These are phyloP conservation scores for Hypholoma sublateritium DNA, from an alignment of 768 basidiomycete genomes.

Conservation along the genomic window DNA sequence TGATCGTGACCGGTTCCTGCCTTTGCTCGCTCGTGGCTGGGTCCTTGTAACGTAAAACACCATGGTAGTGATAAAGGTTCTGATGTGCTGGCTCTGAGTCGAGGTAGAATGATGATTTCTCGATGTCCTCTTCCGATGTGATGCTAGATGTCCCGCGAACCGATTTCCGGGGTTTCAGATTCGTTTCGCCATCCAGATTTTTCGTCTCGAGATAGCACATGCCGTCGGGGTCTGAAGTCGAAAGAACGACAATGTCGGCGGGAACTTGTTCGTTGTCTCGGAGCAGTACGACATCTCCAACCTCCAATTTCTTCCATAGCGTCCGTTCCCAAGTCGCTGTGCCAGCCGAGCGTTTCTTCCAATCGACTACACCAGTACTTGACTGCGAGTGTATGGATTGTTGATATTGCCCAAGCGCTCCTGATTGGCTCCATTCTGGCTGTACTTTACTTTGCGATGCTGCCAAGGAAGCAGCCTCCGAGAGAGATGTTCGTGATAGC, in stretches of 20 bases:
- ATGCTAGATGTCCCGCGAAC: conserved; percentile 76
- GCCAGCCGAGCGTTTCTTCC: conserved; percentile 63
- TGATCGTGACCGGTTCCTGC: conserved; percentile 79
- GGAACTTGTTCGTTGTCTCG: conserved; percentile 96
- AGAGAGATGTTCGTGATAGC: conserved; percentile 34
- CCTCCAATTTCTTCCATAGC: conserved; percentile 97
- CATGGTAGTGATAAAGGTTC: conserved; percentile 90
- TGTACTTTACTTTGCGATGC: conserved; percentile 27
- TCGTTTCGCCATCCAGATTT: conserved; percentile 97
- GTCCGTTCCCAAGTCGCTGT: conserved; percentile 91
- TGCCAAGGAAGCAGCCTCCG: conserved; percentile 27
- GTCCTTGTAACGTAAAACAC: conserved; percentile 75
- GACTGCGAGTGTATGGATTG: conserved; percentile 57
- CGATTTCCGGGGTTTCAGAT: conserved; percentile 84
- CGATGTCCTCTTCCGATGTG: conserved; percentile 84
- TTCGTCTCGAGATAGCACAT: conserved; percentile 97
- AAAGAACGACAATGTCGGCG: conserved; percentile 90
- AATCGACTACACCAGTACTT: conserved; percentile 79
- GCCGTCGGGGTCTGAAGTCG: conserved; percentile 89
- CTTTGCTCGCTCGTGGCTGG: conserved; percentile 47
- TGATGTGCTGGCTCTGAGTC: conserved; percentile 94
- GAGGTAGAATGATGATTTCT: conserved; percentile 81
- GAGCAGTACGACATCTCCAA: conserved; percentile 91
- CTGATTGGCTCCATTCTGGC: conserved; percentile 36
- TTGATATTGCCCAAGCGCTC: conserved; percentile 51